Percentiles rank a stretch among this genome's conserved stretches.
phyloP scores from a whole-genome alignment of 345 rosid genomes.

The Zanthoxylum bungeanum region DNA sequence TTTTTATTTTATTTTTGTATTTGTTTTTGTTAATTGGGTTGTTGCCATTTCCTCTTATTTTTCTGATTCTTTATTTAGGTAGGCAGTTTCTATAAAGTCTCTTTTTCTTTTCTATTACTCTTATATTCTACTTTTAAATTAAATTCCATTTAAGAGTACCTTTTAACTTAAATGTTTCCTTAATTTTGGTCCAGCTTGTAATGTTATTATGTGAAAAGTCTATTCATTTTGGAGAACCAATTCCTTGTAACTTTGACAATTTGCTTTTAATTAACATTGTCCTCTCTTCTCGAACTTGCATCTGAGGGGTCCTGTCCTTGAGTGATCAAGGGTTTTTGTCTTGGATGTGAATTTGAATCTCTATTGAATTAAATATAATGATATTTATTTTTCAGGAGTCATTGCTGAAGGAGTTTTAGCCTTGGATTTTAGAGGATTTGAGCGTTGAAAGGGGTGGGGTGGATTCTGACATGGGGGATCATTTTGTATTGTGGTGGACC shows the following conservation, averaged over 20 bases:
- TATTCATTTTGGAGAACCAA: not conserved
- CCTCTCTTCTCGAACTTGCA: slow-evolving; percentile 15
- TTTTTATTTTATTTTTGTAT: slow-evolving; percentile 5
- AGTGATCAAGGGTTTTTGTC: not conserved
- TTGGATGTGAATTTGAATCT: slow-evolving; percentile 5
- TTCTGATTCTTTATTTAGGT: not conserved
- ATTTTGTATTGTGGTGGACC: slow-evolving; percentile 87
- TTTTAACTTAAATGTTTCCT: not conserved
- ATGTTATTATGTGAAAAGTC: slow-evolving; percentile 6
- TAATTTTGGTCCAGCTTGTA: slow-evolving; percentile 14
- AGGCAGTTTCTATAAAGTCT: slow-evolving; percentile 13
- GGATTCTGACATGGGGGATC: slow-evolving; percentile 72
- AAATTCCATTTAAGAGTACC: not conserved
- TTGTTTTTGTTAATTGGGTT: slow-evolving; percentile 29
- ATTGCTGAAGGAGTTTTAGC: slow-evolving; percentile 14
- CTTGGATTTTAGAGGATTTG: slow-evolving; percentile 9
- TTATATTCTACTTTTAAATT: not conserved
- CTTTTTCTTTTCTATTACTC: not conserved
- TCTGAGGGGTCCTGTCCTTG: not conserved
- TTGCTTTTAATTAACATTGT: slow-evolving; percentile 6
- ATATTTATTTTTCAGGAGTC: slow-evolving; percentile 22
- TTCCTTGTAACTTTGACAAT: not conserved
- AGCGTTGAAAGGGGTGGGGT: not conserved
- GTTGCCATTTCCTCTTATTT: slow-evolving; percentile 15
- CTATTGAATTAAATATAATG: not conserved